These are phyloP conservation scores for Aspergillus ochraceoroseus DNA, from an alignment of 2,329 filamentous ascomycete genomes.

Conservation along the genomic window DNA sequence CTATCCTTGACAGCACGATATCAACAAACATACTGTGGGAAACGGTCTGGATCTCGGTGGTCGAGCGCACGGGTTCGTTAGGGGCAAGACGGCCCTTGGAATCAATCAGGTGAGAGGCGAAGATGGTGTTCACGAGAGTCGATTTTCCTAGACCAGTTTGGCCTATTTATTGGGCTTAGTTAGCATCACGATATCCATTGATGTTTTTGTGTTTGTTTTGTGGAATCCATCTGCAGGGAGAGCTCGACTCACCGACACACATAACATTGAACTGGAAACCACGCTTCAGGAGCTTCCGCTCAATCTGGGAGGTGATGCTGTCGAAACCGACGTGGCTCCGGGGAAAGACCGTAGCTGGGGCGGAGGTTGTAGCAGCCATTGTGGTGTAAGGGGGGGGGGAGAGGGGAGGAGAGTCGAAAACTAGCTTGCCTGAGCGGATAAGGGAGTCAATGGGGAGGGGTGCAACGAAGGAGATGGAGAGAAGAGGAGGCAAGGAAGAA, in stretches of 20 bases:
- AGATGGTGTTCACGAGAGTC: constrained; percentile 99
- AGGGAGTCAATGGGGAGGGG: constrained; percentile 27
- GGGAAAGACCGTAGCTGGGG: constrained; percentile 63
- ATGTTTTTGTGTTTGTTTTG: too few relatives aligned
- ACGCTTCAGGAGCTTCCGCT: constrained; percentile 98
- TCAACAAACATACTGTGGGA: constrained; percentile 63
- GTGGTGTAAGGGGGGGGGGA: constrained; percentile 39
- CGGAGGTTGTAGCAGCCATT: constrained; percentile 60
- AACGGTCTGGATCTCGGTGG: constrained; percentile 95
- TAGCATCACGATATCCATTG: neutral
- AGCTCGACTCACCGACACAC: constrained; percentile 76
- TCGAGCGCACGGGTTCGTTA: constrained; percentile 87
- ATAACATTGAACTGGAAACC: constrained; percentile 99
- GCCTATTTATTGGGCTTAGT: constrained; percentile 53
- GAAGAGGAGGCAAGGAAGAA: constrained; percentile 15
- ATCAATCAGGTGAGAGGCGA: constrained; percentile 98
- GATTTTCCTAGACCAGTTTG: constrained; percentile 99
- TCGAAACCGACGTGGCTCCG: constrained; percentile 99
- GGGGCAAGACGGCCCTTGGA: constrained; percentile 93
- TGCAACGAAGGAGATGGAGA: constrained; percentile 13
- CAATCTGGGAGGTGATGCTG: constrained; percentile 98
- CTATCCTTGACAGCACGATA: too few relatives aligned
- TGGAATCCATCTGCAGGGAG: neutral
- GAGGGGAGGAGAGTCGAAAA: constrained; percentile 7
- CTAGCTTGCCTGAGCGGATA: constrained; percentile 5